phyloP scores from a whole-genome alignment of 306 rosid species.

The Casuarina cunninghamiana region DNA sequence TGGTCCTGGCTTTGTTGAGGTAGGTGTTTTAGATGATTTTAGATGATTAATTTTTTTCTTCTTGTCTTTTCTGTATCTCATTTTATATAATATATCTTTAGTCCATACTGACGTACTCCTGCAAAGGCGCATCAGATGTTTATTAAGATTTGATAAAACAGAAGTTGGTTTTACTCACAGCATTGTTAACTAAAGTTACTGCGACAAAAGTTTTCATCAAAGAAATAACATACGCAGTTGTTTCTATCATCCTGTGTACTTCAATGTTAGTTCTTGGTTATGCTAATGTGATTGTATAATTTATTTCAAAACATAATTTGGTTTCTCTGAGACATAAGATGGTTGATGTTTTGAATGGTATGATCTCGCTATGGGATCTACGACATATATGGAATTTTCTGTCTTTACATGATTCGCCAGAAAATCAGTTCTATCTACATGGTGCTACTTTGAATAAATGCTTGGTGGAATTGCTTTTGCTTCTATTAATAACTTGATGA shows the following conservation, averaged over 20 bases:
- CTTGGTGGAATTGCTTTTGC: not conserved
- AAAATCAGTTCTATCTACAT: not conserved
- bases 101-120: slow-evolving; percentile 16
- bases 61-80: slow-evolving; percentile 17
- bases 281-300: not conserved
- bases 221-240: not conserved
- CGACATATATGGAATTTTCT: not conserved
- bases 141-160: not conserved
- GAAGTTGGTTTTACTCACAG: not conserved
- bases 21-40: slow-evolving; percentile 22
- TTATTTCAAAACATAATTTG: not conserved
- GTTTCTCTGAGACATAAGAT: not conserved
- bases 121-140: slow-evolving; percentile 8
- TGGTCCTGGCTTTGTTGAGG: slow-evolving; percentile 99
- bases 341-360: not conserved
- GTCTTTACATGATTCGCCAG: not conserved
- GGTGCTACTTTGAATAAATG: not conserved
- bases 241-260: not conserved
- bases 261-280: not conserved
- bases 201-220: not conserved
- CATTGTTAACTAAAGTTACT: not conserved
- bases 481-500: not conserved
- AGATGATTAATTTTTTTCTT: too few species aligned
- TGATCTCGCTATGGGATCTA: not conserved
- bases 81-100: slow-evolving; percentile 16